Conservation (phyloP, 2,329 filamentous ascomycete genomes). For the Metarhizium brunneum region DNA sequence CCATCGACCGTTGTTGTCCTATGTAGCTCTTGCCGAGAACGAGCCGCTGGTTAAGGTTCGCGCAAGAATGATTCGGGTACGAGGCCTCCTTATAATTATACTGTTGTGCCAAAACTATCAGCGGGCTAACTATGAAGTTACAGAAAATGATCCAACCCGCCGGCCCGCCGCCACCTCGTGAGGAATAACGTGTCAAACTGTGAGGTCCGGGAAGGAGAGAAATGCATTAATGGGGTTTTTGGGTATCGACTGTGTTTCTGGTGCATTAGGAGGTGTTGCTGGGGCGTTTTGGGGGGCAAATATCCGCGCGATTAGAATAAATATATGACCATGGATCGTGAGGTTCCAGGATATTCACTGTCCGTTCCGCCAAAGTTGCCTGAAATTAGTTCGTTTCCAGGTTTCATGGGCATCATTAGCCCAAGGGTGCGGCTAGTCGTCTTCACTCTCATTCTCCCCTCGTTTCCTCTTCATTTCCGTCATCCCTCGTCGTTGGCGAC, state of each 20-base stretch:
- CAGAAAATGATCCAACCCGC: conserved; percentile 60
- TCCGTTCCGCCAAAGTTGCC: not conserved
- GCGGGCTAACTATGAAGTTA: conserved; percentile 4
- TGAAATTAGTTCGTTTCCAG: not conserved
- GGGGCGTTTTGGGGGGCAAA: not conserved
- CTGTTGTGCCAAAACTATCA: no score
- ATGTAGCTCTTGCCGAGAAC: conserved; percentile 83
- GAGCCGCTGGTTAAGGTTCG: conserved; percentile 74
- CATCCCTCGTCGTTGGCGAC: conserved; percentile 14
- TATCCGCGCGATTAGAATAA: not conserved
- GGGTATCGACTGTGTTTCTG: not conserved
- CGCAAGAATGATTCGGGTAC: conserved; percentile 66
- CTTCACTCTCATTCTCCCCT: not conserved
- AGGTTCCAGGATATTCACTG: no score
- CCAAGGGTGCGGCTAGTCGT: not conserved
- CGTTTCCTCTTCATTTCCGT: conserved; percentile 10
- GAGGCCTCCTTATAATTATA: conserved; percentile 10
- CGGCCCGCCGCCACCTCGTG: conserved; percentile 47
- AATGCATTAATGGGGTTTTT: not conserved
- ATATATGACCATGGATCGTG: not conserved
- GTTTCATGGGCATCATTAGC: not conserved
- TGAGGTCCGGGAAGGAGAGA: not conserved
- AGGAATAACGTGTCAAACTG: conserved; percentile 28
- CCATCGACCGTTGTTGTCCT: conserved; percentile 78
- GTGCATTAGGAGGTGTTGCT: not conserved